Percentiles rank a stretch among this genome's conserved stretches.
These are phyloP conservation scores for Monosporascus sp. DNA, from an alignment of 2,329 filamentous ascomycete genomes.

Conservation along the genomic window DNA sequence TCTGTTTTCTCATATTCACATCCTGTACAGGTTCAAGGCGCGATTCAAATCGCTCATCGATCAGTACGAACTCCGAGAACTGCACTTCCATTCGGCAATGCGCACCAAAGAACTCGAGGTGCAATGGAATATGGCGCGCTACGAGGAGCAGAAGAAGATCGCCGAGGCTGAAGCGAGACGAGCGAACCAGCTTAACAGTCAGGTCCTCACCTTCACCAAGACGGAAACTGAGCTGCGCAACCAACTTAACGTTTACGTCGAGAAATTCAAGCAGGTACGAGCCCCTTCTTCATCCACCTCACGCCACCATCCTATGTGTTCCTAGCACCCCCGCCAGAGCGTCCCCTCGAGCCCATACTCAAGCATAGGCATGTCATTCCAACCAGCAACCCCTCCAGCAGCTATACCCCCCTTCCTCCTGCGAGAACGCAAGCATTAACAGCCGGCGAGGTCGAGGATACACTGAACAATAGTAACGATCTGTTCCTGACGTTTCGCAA, in stretches of 20 bases:
- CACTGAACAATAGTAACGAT: constrained; percentile 96
- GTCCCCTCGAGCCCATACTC: background rate
- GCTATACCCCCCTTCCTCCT: constrained; percentile 3
- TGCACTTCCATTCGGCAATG: constrained; percentile 88
- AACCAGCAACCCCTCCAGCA: background rate
- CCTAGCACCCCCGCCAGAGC: background rate
- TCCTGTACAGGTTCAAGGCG: constrained; percentile 66
- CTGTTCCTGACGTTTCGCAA: constrained; percentile 94
- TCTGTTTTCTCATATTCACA: constrained; percentile 13
- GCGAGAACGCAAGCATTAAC: constrained; percentile 32
- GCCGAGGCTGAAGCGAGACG: constrained; percentile 77
- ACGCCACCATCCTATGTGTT: constrained; percentile 5
- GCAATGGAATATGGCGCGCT: constrained; percentile 82
- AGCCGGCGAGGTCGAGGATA: constrained; percentile 84
- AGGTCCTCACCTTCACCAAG: constrained; percentile 93
- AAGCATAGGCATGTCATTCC: background rate
- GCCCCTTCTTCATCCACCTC: constrained; percentile 20
- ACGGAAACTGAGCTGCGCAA: constrained; percentile 90
- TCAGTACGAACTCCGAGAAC: constrained; percentile 90
- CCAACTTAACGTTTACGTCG: constrained; percentile 96
- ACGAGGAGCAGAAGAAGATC: constrained; percentile 83
- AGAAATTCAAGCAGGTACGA: constrained; percentile 98
- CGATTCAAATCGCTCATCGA: constrained; percentile 94
- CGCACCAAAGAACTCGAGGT: constrained; percentile 95
- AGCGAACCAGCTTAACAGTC: constrained; percentile 78